Conservation (phyloP, 768 basidiomycete species). For the Mycena venus region DNA sequence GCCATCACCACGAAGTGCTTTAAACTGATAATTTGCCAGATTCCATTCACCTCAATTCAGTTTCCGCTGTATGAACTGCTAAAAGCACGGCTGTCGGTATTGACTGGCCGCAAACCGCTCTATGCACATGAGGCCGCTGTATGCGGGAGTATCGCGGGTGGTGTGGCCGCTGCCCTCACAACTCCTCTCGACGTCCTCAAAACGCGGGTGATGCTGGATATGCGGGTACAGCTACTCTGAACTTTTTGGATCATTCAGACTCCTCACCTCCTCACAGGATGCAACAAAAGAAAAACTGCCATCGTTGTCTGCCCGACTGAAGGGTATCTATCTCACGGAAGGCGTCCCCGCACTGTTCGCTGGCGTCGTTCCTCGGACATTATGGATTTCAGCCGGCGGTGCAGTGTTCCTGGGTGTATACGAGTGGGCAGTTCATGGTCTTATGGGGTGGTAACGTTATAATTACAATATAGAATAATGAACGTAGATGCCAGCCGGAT, state of each 20-base stretch:
- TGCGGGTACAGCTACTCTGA: slow-evolving; percentile 65
- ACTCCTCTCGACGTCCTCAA: slow-evolving; percentile 98
- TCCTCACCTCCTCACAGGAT: slow-evolving; percentile 51
- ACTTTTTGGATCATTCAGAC: not conserved
- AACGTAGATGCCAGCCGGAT: not conserved
- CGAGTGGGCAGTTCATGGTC: slow-evolving; percentile 77
- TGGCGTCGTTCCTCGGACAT: slow-evolving; percentile 90
- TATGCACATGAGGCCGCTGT: slow-evolving; percentile 84
- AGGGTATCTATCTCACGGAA: slow-evolving; percentile 78
- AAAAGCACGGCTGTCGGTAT: slow-evolving; percentile 62
- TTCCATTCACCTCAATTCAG: slow-evolving; percentile 67
- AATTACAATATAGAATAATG: not conserved
- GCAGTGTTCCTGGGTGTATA: slow-evolving; percentile 98
- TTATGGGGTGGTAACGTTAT: slow-evolving; percentile 49
- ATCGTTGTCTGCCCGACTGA: slow-evolving; percentile 68
- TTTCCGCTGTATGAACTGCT: slow-evolving; percentile 91
- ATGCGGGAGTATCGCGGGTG: slow-evolving; percentile 94
- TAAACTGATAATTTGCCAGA: slow-evolving; percentile 61
- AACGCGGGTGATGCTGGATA: slow-evolving; percentile 96
- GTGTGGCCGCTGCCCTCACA: slow-evolving; percentile 88
- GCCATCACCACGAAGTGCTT: slow-evolving; percentile 38
- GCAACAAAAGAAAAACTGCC: slow-evolving; percentile 63
- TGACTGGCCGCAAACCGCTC: slow-evolving; percentile 67
- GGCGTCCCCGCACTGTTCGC: slow-evolving; percentile 84
- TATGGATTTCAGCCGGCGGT: slow-evolving; percentile 97